Conservation (phyloP, 2,329 filamentous ascomycete genomes). For the Coniosporium tulheliwenetii region DNA sequence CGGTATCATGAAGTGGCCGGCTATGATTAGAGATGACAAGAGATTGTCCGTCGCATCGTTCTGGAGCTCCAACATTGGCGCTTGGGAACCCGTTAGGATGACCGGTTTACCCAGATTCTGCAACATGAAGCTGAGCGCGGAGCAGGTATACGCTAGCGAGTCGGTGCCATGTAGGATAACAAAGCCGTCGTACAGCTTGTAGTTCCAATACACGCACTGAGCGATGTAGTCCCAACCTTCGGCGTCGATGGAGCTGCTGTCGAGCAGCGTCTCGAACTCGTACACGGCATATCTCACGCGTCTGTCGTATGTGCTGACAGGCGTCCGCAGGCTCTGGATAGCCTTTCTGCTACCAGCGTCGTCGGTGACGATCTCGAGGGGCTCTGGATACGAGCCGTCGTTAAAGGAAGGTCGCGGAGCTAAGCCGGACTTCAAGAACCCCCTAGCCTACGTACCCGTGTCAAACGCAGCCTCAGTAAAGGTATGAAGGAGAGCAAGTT, state of each 20-base stretch:
- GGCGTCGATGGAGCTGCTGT: slow-evolving; percentile 81
- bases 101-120: slow-evolving; percentile 82
- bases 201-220: slow-evolving; percentile 64
- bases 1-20: slow-evolving; percentile 81
- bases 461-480: background rate
- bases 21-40: slow-evolving; percentile 73
- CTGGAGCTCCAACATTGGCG: slow-evolving; percentile 79
- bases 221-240: slow-evolving; percentile 78
- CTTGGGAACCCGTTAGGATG: slow-evolving; percentile 55
- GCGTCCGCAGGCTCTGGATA: slow-evolving; percentile 62
- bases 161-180: slow-evolving; percentile 86
- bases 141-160: slow-evolving; percentile 74
- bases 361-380: slow-evolving; percentile 40
- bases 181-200: slow-evolving; percentile 78
- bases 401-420: slow-evolving; percentile 75
- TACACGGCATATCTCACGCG: slow-evolving; percentile 72
- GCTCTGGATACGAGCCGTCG: slow-evolving; percentile 46
- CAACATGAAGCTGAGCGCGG: slow-evolving; percentile 86
- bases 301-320: slow-evolving; percentile 62
- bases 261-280: slow-evolving; percentile 71
- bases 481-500: background rate
- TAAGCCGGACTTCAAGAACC: slow-evolving; percentile 72
- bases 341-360: slow-evolving; percentile 29
- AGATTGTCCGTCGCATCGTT: slow-evolving; percentile 87
- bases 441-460: slow-evolving; percentile 23